Evolutionary conservation across 1,139 yeast genomes (phyloP).

Genomic region (Candida smagusa): DNA sequence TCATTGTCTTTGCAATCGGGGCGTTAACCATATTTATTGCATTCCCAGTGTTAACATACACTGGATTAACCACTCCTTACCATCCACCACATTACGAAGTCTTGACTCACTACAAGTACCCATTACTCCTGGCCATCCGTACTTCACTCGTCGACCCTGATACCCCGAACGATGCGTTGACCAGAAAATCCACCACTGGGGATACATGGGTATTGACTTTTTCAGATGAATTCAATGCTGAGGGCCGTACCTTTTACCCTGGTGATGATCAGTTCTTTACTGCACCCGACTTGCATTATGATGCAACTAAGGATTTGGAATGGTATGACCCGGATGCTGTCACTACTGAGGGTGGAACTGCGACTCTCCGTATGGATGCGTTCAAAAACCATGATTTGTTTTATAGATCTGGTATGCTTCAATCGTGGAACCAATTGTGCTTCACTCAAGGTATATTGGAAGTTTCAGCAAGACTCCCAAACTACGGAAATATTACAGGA

Average conservation of each 20-base stretch:
- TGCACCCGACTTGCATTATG: constrained; percentile 73
- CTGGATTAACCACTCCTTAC: constrained; percentile 51
- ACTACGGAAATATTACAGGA: constrained; percentile 65
- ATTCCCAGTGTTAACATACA: constrained; percentile 70
- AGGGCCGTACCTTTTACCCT: constrained; percentile 77
- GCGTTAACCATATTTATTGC: constrained; percentile 65
- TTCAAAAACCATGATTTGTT: constrained; percentile 65
- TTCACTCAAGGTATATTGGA: constrained; percentile 74
- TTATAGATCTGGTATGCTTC: constrained; percentile 83
- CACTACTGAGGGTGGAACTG: constrained; percentile 63
- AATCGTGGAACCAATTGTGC: constrained; percentile 80
- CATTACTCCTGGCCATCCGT: constrained; percentile 59
- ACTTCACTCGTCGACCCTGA: constrained; percentile 69
- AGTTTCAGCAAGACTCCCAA: constrained; percentile 68
- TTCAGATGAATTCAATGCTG: constrained; percentile 80
- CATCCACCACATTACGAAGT: constrained; percentile 36
- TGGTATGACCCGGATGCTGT: constrained; percentile 89
- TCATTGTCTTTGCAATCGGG: constrained; percentile 54
- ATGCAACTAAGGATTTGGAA: constrained; percentile 77
- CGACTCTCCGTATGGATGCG: constrained; percentile 69
- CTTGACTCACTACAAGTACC: constrained; percentile 58
- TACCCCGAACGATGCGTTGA: constrained; percentile 58
- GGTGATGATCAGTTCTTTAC: constrained; percentile 86
- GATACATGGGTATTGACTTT: constrained; percentile 69
- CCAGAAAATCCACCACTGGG: constrained; percentile 49